Evolutionary conservation across 2,329 filamentous ascomycete genomes (phyloP), one percentile per base, ranked within the genome.

Genomic region (Penicillium sclerotiorum): DNA sequence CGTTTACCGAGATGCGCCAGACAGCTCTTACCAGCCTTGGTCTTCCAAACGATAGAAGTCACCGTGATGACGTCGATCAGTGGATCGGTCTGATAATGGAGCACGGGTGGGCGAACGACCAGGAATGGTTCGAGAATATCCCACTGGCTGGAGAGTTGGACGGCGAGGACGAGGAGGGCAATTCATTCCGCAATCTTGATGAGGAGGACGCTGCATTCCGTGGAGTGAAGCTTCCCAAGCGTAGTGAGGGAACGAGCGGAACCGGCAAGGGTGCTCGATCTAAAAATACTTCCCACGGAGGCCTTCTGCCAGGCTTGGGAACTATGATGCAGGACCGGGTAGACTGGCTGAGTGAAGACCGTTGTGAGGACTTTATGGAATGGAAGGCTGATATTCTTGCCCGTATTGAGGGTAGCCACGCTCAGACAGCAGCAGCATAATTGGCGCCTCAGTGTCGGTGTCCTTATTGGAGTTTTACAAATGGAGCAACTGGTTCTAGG

Each of bases 71-170:
- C 28, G 78, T 90, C 30, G 83, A 88, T 52, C 71, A 73, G 2
- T 87, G 86, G 55, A 78, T 88, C 50, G 69, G 79, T 17, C 72
- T 81, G 49, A 78, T 88, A 35, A 79, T 71, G 56, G 64, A 68
- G 17, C 67, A 72, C 18, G 67, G 67, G 2, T 81, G 77, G 74
- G 71, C 80, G 15, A 77, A 81, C 78, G 86, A 67, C 4, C 67
- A 80, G 44, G 85, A 89, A 60, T 90, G 87, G 87, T 89, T 88
- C 52, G 71, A 77, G 22, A 83, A 88, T 56, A 77, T 78, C 36
- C 72, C 73, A 7, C 61, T 60, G 54, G 70, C 69, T 7, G 70
- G 61, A 4, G 69, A 67, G 20, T 50, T 70, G 8, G 63, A 68
- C 32, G 67, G 63, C 1, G 68, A 72, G 35, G 66, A 70, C 8